Conservation (phyloP, 1,284 basidiomycete genomes). For the Leucocoprinus gongylophorus region DNA sequence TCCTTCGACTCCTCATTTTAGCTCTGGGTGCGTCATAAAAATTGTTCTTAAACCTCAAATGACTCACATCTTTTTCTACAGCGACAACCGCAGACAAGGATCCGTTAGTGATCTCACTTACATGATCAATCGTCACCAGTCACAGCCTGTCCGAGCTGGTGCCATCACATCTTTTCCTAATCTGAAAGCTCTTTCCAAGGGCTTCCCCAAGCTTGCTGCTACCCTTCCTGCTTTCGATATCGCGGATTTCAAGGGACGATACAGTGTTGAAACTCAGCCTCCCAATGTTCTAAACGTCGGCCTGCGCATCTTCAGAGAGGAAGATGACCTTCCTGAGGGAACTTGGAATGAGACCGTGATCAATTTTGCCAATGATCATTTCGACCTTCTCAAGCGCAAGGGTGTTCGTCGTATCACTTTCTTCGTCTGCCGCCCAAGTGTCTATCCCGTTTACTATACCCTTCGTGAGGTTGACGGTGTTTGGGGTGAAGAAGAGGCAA, state of each 20-base stretch:
- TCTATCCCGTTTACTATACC: conserved; percentile 95
- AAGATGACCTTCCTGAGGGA: conserved; percentile 72
- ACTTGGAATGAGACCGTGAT: conserved; percentile 75
- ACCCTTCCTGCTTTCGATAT: conserved; percentile 68
- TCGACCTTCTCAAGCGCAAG: conserved; percentile 56
- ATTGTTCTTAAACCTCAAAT: not conserved
- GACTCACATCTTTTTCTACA: conserved; percentile 13
- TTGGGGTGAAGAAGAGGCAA: conserved; percentile 94
- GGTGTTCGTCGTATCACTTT: conserved; percentile 92
- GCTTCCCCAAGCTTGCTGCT: conserved; percentile 65
- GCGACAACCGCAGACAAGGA: conserved; percentile 53
- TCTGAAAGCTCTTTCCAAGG: conserved; percentile 62
- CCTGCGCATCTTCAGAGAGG: conserved; percentile 74
- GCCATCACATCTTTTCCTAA: conserved; percentile 86
- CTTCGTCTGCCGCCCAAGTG: conserved; percentile 84
- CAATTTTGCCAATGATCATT: conserved; percentile 69
- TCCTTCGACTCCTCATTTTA: conserved; percentile 75
- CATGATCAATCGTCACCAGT: conserved; percentile 75
- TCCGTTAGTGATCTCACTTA: conserved; percentile 94
- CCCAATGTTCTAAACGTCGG: conserved; percentile 95
- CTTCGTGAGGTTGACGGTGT: conserved; percentile 68
- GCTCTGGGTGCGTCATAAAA: conserved; percentile 46
- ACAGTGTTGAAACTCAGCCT: conserved; percentile 65
- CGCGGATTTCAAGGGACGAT: conserved; percentile 66
- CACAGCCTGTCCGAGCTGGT: conserved; percentile 83